Conservation (phyloP, 2,329 filamentous ascomycete genomes). For the Coniella vitis region DNA sequence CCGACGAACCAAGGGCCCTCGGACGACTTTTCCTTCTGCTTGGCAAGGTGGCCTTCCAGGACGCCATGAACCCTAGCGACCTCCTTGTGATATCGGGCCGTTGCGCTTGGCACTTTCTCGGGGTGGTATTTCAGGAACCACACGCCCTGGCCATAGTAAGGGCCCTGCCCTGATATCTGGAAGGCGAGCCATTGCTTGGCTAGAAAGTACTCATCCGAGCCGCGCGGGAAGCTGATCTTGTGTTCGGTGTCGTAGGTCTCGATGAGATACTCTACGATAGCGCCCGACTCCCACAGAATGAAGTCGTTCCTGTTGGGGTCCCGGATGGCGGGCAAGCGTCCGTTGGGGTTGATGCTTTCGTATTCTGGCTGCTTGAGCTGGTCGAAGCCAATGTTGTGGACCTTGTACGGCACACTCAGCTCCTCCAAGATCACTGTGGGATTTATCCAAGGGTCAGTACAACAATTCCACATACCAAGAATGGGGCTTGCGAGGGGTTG, state of each 20-base stretch:
- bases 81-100: constrained; percentile 1
- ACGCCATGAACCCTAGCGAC: constrained; percentile 3
- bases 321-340: constrained; percentile 6
- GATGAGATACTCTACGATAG: constrained; percentile 42
- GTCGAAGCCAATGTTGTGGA: constrained; percentile 16
- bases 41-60: constrained; percentile 5
- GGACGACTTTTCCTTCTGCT: not conserved
- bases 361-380: constrained; percentile 3
- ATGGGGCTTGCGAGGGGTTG: no score
- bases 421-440: constrained; percentile 22
- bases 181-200: constrained; percentile 37
- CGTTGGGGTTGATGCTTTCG: constrained; percentile 8
- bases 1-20: constrained; percentile 9
- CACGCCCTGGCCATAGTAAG: constrained; percentile 32
- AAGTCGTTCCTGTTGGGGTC: constrained; percentile 36
- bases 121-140: constrained; percentile 25
- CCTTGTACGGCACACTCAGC: constrained; percentile 25
- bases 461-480: no score
- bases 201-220: constrained; percentile 28
- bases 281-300: constrained; percentile 42
- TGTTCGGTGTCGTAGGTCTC: constrained; percentile 36
- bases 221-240: constrained; percentile 31
- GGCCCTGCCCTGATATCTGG: constrained; percentile 36
- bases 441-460: no score
- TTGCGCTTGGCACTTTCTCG: constrained; percentile 2